phyloP scores from a whole-genome alignment of 352 stramenopile genomes.

The Aphanomyces astaci region DNA sequence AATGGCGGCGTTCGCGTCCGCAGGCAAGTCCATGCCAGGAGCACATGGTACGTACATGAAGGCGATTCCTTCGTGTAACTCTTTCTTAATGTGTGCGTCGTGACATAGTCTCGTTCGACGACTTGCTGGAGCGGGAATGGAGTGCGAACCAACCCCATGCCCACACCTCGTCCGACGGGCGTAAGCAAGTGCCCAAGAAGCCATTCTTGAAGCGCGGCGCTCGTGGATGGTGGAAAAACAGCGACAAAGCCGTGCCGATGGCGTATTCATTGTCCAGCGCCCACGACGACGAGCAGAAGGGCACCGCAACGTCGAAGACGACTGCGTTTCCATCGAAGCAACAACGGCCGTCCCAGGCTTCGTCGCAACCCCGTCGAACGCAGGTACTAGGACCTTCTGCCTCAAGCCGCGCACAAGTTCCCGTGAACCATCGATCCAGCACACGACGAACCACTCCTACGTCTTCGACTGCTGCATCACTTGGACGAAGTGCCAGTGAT shows the following conservation, averaged over 20 bases:
- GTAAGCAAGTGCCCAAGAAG: slow-evolving; percentile 31
- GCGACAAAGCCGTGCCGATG: not conserved
- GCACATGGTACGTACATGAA: not conserved
- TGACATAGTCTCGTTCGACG: slow-evolving; percentile 23
- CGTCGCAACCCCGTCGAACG: not conserved
- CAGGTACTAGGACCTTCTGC: not conserved
- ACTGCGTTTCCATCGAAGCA: not conserved
- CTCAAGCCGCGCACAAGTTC: not conserved
- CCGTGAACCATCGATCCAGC: no score
- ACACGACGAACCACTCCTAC: not conserved
- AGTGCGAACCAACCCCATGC: not conserved
- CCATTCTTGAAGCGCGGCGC: slow-evolving; percentile 66
- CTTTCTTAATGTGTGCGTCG: not conserved
- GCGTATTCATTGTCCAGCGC: slow-evolving; percentile 10
- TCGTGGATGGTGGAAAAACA: slow-evolving; percentile 67
- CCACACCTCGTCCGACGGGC: not conserved
- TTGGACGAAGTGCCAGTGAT: not conserved
- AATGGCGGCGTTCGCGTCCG: not conserved
- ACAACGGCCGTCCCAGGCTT: not conserved
- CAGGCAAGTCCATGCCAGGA: not conserved
- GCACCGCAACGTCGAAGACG: no score
- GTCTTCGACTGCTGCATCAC: not conserved
- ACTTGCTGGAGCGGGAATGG: slow-evolving; percentile 7
- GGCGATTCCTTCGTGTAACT: not conserved
- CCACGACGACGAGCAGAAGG: no score